Conservation (phyloP, 2,329 filamentous ascomycete species). For the Cercospora beticola region DNA sequence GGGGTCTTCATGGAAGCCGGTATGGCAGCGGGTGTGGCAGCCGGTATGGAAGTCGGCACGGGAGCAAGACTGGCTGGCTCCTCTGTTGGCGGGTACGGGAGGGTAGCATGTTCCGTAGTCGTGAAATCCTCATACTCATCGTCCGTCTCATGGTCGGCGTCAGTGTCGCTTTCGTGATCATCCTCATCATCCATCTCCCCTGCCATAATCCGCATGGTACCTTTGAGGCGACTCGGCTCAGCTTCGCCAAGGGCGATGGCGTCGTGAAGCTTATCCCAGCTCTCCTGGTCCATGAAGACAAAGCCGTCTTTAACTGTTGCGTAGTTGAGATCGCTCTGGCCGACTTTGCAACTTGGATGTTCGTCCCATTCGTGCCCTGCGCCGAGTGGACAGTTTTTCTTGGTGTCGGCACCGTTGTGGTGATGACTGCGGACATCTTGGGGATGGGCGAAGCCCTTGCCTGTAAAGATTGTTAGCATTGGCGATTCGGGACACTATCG, state of each 20-base stretch:
- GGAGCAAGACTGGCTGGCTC: neutral
- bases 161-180: neutral
- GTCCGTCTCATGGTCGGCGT: neutral
- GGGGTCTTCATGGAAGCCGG: neutral
- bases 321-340: conserved; percentile 25
- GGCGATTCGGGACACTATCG: neutral
- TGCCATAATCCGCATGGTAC: neutral
- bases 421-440: conserved; percentile 31
- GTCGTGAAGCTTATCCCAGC: conserved; percentile 27
- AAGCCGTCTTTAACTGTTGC: conserved; percentile 26
- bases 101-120: neutral
- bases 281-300: conserved; percentile 27
- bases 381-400: conserved; percentile 11
- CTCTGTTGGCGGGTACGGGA: neutral
- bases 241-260: conserved; percentile 22
- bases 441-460: conserved; percentile 26
- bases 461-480: neutral
- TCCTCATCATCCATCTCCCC: neutral
- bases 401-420: conserved; percentile 4
- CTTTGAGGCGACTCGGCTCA: neutral
- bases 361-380: conserved; percentile 23
- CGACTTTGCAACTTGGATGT: conserved; percentile 27
- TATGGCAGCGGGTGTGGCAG: too few relatives aligned
- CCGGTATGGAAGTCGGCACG: too few relatives aligned
- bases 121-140: conserved; percentile 1